Conservation (phyloP, 768 basidiomycete genomes). For the Phaeotremella skinneri region DNA sequence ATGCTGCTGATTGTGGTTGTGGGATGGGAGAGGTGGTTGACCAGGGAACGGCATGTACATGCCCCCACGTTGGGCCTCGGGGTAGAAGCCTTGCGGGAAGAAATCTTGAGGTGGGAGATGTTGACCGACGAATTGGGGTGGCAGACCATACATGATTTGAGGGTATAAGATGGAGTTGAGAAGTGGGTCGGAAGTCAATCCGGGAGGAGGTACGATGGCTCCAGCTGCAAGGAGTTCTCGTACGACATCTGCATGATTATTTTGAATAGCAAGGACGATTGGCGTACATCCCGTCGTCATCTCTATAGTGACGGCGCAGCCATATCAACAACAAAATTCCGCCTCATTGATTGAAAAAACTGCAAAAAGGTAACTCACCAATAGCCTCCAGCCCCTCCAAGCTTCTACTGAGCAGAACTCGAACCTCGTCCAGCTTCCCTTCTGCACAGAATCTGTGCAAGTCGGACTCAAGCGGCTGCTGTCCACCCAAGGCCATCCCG, state of each 20-base stretch:
- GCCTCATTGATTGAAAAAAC: not conserved
- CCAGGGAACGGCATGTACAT: constrained; percentile 27
- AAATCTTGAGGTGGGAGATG: constrained; percentile 29
- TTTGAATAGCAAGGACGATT: constrained; percentile 48
- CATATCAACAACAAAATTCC: constrained; percentile 9
- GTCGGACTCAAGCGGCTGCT: constrained; percentile 18
- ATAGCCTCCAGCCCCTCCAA: constrained; percentile 43
- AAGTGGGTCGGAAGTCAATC: constrained; percentile 43
- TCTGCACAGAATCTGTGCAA: constrained; percentile 46
- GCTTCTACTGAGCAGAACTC: constrained; percentile 36
- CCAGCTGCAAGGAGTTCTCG: constrained; percentile 46
- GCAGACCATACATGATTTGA: constrained; percentile 39
- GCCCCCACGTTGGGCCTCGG: constrained; percentile 12
- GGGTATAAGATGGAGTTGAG: constrained; percentile 49
- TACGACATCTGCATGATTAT: constrained; percentile 46
- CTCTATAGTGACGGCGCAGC: constrained; percentile 21
- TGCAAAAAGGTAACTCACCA: constrained; percentile 32
- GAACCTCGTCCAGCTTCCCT: constrained; percentile 46
- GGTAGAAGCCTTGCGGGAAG: constrained; percentile 30
- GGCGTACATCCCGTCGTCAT: constrained; percentile 46
- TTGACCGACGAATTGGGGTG: constrained; percentile 29
- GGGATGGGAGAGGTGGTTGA: constrained; percentile 5
- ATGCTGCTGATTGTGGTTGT: constrained; percentile 8
- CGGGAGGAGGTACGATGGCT: constrained; percentile 49
- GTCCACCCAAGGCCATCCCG: constrained; percentile 10